phyloP scores from a whole-genome alignment of 169 alveolate genomes.

The Plasmodium blacklocki region DNA sequence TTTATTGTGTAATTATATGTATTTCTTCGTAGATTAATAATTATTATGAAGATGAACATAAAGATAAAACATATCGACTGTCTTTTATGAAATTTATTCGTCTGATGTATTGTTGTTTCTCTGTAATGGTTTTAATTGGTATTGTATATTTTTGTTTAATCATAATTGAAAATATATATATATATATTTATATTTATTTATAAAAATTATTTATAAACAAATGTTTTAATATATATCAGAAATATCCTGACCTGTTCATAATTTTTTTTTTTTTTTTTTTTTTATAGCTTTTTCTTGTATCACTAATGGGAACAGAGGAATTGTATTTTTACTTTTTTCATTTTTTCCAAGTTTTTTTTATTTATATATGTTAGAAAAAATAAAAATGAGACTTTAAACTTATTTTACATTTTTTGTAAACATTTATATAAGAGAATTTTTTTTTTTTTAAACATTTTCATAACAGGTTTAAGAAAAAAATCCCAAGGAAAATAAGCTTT shows the following conservation, averaged over 20 bases:
- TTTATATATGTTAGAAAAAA: conserved; percentile 40
- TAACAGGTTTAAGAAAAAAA: conserved; percentile 46
- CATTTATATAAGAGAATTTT: conserved; percentile 6
- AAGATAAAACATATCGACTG: conserved; percentile 19
- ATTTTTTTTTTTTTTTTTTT: conserved; percentile 3
- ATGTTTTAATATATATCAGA: conserved; percentile 4
- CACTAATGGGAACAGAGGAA: conserved; percentile 40
- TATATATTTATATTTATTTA: background rate
- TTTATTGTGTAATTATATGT: background rate
- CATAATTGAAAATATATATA: background rate
- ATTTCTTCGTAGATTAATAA: conserved; percentile 13
- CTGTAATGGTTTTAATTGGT: conserved; percentile 31
- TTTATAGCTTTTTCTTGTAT: conserved; percentile 41
- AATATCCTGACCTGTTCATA: background rate
- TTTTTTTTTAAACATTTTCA: background rate
- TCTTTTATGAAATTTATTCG: conserved; percentile 34
- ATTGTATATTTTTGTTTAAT: background rate
- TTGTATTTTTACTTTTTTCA: conserved; percentile 42
- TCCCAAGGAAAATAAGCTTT: conserved; percentile 24
- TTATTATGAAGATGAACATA: conserved; percentile 15
- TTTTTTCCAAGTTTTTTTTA: conserved; percentile 67
- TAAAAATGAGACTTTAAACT: background rate
- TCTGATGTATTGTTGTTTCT: conserved; percentile 38
- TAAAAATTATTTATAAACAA: background rate
- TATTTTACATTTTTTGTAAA: background rate